Evolutionary conservation across 495 filamentous ascomycete species (phyloP).

Genomic region (Lepraria neglecta): DNA sequence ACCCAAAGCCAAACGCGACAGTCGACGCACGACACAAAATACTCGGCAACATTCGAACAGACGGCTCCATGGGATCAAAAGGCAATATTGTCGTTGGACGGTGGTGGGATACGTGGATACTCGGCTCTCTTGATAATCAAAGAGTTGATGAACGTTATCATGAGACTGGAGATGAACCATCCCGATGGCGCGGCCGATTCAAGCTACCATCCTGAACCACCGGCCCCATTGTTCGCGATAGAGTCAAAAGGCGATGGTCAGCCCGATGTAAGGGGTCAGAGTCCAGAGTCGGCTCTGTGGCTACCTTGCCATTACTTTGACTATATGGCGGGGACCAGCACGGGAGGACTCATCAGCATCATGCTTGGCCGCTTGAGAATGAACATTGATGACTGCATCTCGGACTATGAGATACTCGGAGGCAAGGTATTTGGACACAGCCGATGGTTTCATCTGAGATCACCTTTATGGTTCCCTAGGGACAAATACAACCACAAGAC

Average conservation of each 20-base stretch:
- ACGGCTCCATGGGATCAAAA: slow-evolving; percentile 23
- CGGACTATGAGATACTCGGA: slow-evolving; percentile 42
- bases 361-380: slow-evolving; percentile 50
- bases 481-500: slow-evolving; percentile 24
- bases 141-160: slow-evolving; percentile 27
- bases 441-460: slow-evolving; percentile 23
- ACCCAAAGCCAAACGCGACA: neutral
- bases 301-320: slow-evolving; percentile 32
- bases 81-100: slow-evolving; percentile 25
- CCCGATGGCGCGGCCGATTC: slow-evolving; percentile 22
- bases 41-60: slow-evolving; percentile 21
- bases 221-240: neutral
- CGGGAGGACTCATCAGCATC: slow-evolving; percentile 43
- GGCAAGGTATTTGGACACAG: slow-evolving; percentile 40
- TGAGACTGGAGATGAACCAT: slow-evolving; percentile 4
- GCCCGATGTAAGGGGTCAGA: neutral
- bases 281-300: too few relatives aligned
- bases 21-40: slow-evolving; percentile 12
- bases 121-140: slow-evolving; percentile 28
- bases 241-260: neutral
- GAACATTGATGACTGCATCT: slow-evolving; percentile 46
- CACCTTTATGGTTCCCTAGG: slow-evolving; percentile 21
- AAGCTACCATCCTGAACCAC: slow-evolving; percentile 24
- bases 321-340: slow-evolving; percentile 30
- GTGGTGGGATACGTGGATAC: slow-evolving; percentile 30